phyloP scores from a whole-genome alignment of 2,329 filamentous ascomycete species.

The Gaeumannomyces sp. region DNA sequence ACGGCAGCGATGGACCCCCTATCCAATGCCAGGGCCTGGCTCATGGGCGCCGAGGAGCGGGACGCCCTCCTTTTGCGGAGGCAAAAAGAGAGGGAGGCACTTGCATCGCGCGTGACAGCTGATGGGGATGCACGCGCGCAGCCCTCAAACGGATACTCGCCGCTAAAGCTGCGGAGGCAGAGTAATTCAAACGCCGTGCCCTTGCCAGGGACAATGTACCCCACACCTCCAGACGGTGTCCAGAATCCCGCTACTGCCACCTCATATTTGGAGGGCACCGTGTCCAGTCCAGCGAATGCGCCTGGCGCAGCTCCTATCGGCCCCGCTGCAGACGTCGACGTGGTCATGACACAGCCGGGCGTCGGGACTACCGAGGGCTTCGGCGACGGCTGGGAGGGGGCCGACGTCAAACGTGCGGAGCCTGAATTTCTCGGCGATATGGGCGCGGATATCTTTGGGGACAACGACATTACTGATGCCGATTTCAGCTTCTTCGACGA shows the following conservation, averaged over 20 bases:
- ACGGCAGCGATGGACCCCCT: conserved; percentile 44
- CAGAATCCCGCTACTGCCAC: conserved; percentile 47
- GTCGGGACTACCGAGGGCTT: conserved; percentile 23
- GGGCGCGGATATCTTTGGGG: conserved; percentile 64
- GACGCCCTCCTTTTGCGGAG: conserved; percentile 42
- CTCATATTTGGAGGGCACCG: conserved; percentile 49
- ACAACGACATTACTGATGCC: conserved; percentile 70
- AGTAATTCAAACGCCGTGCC: conserved; percentile 32
- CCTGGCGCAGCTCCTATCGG: conserved; percentile 21
- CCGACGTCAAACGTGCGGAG: conserved; percentile 40
- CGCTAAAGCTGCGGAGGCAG: conserved; percentile 42
- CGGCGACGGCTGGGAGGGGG: conserved; percentile 32
- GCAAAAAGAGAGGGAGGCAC: conserved; percentile 42
- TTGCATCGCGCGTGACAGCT: conserved; percentile 33
- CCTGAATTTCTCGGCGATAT: conserved; percentile 60
- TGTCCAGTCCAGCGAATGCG: conserved; percentile 49
- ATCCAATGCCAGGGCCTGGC: conserved; percentile 43
- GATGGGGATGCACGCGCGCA: conserved; percentile 35
- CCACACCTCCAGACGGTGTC: conserved; percentile 63
- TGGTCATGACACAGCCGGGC: conserved; percentile 23
- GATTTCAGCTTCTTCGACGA: conserved; percentile 83
- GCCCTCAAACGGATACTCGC: conserved; percentile 44
- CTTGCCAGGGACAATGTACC: conserved; percentile 54
- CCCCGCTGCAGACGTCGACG: conserved; percentile 32
- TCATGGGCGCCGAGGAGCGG: conserved; percentile 35